A percentile compares a stretch with the other conserved stretches of the same genome.
Evolutionary conservation across 2,329 filamentous ascomycete species (phyloP).

Genomic region (Colletotrichum liaoningense): DNA sequence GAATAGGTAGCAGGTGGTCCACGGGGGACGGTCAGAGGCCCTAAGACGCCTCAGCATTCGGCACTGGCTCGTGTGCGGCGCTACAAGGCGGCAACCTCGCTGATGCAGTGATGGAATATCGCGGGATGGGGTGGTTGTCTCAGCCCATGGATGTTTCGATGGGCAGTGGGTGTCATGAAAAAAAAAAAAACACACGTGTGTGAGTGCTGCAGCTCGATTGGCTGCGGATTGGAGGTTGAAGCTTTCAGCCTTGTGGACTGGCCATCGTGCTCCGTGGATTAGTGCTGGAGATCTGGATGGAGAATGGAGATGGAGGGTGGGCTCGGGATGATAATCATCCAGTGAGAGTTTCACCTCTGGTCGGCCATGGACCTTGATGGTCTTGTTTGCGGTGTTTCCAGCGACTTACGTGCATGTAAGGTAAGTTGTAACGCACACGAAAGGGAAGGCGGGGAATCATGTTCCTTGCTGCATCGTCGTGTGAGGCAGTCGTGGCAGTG

Average conservation of each 20-base stretch:
- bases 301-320: background rate
- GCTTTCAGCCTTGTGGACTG: constrained; percentile 33
- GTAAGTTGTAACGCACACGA: background rate
- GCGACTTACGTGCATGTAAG: background rate
- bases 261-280: constrained; percentile 13
- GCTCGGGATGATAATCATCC: background rate
- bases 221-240: background rate
- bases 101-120: background rate
- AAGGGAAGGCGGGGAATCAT: constrained; percentile 1
- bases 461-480: background rate
- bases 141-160: constrained; percentile 1
- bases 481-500: constrained; percentile 7
- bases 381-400: constrained; percentile 4
- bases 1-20: background rate
- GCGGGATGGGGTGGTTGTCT: background rate
- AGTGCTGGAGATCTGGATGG: constrained; percentile 8
- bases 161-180: constrained; percentile 1
- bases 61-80: constrained; percentile 9
- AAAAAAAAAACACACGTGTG: constrained; percentile 27
- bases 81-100: background rate
- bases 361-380: constrained; percentile 26
- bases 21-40: constrained; percentile 20
- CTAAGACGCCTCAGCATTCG: background rate
- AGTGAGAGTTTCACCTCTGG: constrained; percentile 13
- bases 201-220: constrained; percentile 26